These are phyloP conservation scores for Trichoderma sp. DNA, from an alignment of 2,329 filamentous ascomycete species.

Conservation along the genomic window DNA sequence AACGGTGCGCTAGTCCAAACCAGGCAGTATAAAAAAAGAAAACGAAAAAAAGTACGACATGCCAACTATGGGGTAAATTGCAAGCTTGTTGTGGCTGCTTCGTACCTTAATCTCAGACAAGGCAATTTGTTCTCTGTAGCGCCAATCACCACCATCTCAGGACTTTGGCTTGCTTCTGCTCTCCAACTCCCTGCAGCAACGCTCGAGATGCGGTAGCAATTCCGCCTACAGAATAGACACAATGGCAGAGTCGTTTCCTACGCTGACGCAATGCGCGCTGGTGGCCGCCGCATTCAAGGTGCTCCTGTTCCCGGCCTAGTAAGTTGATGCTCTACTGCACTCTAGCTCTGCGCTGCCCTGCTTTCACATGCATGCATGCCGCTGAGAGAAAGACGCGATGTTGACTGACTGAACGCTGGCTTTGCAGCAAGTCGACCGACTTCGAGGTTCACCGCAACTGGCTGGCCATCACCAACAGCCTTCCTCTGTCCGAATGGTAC, in stretches of 20 bases:
- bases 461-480: conserved; percentile 90
- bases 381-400: background rate
- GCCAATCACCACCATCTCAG: background rate
- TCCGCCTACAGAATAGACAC: conserved; percentile 24
- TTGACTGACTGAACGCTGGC: background rate
- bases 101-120: background rate
- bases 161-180: background rate
- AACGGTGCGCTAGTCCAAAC: background rate
- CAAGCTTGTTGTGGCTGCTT: background rate
- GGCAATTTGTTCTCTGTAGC: conserved; percentile 4
- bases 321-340: conserved; percentile 35
- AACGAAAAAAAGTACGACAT: background rate
- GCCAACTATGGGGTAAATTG: conserved; percentile 6
- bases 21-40: background rate
- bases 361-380: background rate
- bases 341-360: background rate
- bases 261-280: conserved; percentile 83
- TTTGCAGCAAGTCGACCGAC: conserved; percentile 86
- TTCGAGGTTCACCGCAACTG: conserved; percentile 99
- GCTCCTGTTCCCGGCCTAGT: conserved; percentile 93
- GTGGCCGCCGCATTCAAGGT: conserved; percentile 87
- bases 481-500: conserved; percentile 89
- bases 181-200: background rate
- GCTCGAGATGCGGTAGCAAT: conserved; percentile 13
- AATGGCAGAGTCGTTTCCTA: conserved; percentile 82